A percentile compares a stretch with the other conserved stretches of the same genome.
Conservation (phyloP, 768 basidiomycete genomes). For the Pisolithus sp. region DNA sequence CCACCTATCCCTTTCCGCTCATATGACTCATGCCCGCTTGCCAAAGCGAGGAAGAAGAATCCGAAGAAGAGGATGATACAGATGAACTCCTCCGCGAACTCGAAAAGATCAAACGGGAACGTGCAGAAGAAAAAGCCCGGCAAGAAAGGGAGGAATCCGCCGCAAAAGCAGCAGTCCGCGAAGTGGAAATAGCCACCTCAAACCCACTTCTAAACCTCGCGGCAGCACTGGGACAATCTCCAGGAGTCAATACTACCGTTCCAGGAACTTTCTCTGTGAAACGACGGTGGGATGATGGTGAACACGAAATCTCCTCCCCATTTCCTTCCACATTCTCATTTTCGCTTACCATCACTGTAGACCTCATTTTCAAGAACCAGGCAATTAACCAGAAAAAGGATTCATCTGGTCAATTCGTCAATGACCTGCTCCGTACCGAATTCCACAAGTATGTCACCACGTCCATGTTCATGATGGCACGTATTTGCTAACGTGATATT, state of each 20-base stretch:
- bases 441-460: conserved; percentile 72
- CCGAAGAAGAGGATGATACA: conserved; percentile 82
- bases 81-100: conserved; percentile 92
- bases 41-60: conserved; percentile 40
- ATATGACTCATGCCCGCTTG: neutral
- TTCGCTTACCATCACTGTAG: conserved; percentile 35
- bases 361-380: conserved; percentile 98
- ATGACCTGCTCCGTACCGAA: conserved; percentile 89
- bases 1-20: neutral
- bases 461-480: neutral
- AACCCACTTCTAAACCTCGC: conserved; percentile 91
- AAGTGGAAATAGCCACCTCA: conserved; percentile 76
- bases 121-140: conserved; percentile 87
- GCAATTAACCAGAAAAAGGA: conserved; percentile 57
- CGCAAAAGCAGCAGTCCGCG: conserved; percentile 52
- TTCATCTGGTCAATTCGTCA: conserved; percentile 80
- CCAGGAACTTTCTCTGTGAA: conserved; percentile 89
- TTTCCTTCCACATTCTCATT: neutral
- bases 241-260: conserved; percentile 65
- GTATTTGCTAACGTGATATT: conserved; percentile 2
- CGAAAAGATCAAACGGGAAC: conserved; percentile 96
- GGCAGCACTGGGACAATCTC: conserved; percentile 76
- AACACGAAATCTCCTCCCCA: conserved; percentile 18
- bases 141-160: conserved; percentile 72
- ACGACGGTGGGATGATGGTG: conserved; percentile 92